These are phyloP conservation scores for Imleria badia DNA, from an alignment of 768 basidiomycete species.

Conservation along the genomic window DNA sequence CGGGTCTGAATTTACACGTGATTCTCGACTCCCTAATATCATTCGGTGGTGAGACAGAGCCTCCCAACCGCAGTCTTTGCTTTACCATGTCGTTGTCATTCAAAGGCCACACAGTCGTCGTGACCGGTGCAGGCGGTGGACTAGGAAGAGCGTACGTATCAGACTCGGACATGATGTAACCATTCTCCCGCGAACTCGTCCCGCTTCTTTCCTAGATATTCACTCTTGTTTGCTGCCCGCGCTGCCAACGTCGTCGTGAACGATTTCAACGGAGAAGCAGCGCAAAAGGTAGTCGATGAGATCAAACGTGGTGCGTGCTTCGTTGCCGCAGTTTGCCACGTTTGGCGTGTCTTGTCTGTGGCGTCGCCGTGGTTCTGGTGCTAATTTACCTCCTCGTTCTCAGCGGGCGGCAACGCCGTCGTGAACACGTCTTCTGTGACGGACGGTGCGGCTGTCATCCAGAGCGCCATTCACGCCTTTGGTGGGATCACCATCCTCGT, in stretches of 20 bases:
- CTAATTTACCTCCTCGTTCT: background rate
- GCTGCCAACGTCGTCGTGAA: constrained; percentile 96
- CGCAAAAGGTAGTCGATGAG: constrained; percentile 90
- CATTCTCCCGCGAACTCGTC: background rate
- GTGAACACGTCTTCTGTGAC: constrained; percentile 84
- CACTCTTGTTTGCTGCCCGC: constrained; percentile 85
- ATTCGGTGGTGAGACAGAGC: no score
- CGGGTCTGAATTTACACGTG: constrained; percentile 4
- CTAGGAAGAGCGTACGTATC: constrained; percentile 81
- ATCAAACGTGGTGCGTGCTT: constrained; percentile 66
- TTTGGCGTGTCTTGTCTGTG: background rate
- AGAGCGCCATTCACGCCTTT: constrained; percentile 82
- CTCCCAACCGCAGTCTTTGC: no score
- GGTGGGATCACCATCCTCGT: constrained; percentile 85
- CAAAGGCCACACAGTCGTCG: constrained; percentile 86
- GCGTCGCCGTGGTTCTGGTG: background rate
- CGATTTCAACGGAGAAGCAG: constrained; percentile 85
- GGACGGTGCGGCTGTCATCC: constrained; percentile 84
- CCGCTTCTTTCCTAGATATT: constrained; percentile 57
- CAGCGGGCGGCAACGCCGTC: constrained; percentile 89
- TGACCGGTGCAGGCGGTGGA: constrained; percentile 96
- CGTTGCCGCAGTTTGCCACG: background rate
- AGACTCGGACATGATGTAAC: background rate
- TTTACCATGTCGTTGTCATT: constrained; percentile 57
- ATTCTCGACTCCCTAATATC: constrained; percentile 1